Base-by-base conservation (phyloP, 148 eudicot species). In the Nyssa sinensis region DNA sequence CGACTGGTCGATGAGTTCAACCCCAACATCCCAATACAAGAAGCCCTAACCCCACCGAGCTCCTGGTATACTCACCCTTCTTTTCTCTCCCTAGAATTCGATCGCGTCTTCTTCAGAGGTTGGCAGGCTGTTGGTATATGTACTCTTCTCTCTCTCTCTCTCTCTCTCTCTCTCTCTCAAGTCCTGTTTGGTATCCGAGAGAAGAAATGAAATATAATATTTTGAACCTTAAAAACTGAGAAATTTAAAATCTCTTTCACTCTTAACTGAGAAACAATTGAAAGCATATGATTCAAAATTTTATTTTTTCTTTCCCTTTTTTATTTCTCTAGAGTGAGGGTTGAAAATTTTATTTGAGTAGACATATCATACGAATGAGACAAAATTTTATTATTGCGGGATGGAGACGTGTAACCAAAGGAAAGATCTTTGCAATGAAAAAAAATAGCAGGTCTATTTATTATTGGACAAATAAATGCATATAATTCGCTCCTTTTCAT, bases 51-150 rank as follows among this genome's bases (percentile, higher is more conserved):
- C 49, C 98, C 97, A 49, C 97, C 98, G 28, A 89, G 88, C 73
- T 87, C 90, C 19, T 95, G 98, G 98, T 95, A 95, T 75, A 85
- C 88, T 1, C 82, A 90, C 66, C 87, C 92, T 62, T 75, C 81
- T 63, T 92, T 92, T 75, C 88, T 86, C 37, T 78, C 86, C 67
- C 78, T 83, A 41, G 98, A 95, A 76, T 86, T 89, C 77, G 79
- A 87, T 78, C 96, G 73, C 51, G 86, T 92, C 87, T 92, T 95
- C 84, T 88, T 79, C 81, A 74, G 74, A 23, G 97, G 98, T 57
- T 95, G 98, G 98, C 96, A 89, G 73, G 88, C 87, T 55, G 89
- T 92, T 41, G 98, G 98, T 94, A 90, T 17, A 10, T 12, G 23
- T 9, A 35, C 27, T 0, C 24, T 27, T 71, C 29, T 41, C 29